Evolutionary conservation across 2,329 filamentous ascomycete species (phyloP), one percentile per base, ranked within the genome.

Genomic region (Pyrenophora graminea): DNA sequence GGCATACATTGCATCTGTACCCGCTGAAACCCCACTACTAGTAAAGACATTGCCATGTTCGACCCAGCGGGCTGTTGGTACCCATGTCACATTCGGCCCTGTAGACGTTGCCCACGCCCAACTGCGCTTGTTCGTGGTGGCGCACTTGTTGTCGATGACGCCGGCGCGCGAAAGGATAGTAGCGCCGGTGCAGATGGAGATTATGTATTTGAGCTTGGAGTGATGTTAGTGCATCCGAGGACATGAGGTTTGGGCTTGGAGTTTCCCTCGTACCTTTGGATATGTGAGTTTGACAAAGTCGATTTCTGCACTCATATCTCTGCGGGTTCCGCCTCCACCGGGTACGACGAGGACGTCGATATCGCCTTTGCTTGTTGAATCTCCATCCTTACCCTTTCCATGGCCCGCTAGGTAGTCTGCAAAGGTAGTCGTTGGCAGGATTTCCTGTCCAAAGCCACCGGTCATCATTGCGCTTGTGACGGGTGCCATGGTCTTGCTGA

Each of bases 111-210:
- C 79, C 63, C 64, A 70, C 0, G 51, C 6, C 78, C 80, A 88
- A 0, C 77, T 73, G 3, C 67, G 67, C 71, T 89, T 89, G 65
- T 89, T 89, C 4, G 85, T 86, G 1, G 87, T 89, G 2, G 85
- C 87, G 4, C 78, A 73, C 47, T 73, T 76, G 0, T 82, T 81
- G 49, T 88, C 79, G 10, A 90, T 68, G 2, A 89, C 68, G 0
- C 86, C 86, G 0, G 85, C 74, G 34, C 76, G 74, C 0, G 85
- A 84, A 0, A 82, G 79, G 4, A 87, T 66, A 1, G 79, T 79
- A 0, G 84, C 76, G 0, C 86, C 87, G 0, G 85, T 89, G 69
- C 87, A 90, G 12, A 90, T 78, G 0, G 84, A 85, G 41, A 89
- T 76, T 32, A 88, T 67, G 55, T 83, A 81, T 53, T 82, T 67